Evolutionary conservation across 2,329 filamentous ascomycete genomes (phyloP).

Genomic region (Cladosporium sp.): DNA sequence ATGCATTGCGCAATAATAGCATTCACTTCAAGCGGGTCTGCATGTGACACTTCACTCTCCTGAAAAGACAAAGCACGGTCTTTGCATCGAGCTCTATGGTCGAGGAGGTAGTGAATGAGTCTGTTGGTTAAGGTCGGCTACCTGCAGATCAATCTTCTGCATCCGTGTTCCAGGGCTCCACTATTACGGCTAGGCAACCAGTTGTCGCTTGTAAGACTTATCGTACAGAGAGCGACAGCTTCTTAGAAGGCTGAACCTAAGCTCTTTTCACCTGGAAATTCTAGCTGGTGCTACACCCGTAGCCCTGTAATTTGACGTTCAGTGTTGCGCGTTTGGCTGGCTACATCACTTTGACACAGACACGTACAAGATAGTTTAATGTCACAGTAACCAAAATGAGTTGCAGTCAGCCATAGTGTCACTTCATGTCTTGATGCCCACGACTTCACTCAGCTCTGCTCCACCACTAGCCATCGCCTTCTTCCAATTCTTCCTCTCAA

Average conservation of each 20-base stretch:
- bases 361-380: no score
- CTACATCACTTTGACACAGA: no score
- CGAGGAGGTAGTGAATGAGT: background rate
- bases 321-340: no score
- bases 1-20: background rate
- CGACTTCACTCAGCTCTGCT: background rate
- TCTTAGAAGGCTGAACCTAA: no score
- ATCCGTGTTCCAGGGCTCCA: background rate
- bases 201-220: background rate
- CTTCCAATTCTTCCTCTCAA: slow-evolving; percentile 56
- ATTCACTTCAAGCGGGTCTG: background rate
- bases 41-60: background rate
- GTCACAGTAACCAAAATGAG: no score
- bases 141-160: background rate
- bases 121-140: background rate
- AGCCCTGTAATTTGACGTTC: no score
- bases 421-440: background rate
- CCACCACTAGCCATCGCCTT: background rate
- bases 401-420: background rate
- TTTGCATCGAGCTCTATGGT: background rate
- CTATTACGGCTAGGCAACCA: background rate
- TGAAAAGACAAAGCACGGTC: background rate
- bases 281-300: no score
- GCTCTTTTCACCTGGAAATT: no score
- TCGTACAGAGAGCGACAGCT: no score